phyloP scores from a whole-genome alignment of 352 stramenopile genomes.

The Peronosclerospora sorghi region DNA sequence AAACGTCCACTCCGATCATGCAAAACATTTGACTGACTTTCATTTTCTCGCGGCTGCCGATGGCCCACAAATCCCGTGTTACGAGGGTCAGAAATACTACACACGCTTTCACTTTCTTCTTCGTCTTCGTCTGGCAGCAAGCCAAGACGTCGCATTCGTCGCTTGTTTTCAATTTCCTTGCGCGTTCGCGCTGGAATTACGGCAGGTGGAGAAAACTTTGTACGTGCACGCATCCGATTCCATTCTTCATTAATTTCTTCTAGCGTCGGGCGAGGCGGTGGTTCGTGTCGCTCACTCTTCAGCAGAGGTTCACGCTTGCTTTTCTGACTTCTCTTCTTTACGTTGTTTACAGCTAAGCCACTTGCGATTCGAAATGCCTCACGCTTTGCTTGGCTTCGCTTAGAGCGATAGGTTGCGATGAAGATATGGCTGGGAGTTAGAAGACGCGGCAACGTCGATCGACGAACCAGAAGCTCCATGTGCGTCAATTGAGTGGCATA shows the following conservation, averaged over 20 bases:
- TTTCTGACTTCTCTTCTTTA: slow-evolving; percentile 14
- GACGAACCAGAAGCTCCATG: slow-evolving; percentile 35
- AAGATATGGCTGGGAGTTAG: slow-evolving; percentile 14
- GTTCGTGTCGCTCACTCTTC: slow-evolving; percentile 4
- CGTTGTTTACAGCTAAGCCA: background rate
- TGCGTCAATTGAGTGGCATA: slow-evolving; percentile 12
- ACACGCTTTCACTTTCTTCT: slow-evolving; percentile 8
- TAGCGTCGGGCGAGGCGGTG: slow-evolving; percentile 13
- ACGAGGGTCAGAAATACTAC: slow-evolving; percentile 8
- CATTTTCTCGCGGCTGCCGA: slow-evolving; percentile 1
- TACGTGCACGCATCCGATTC: slow-evolving; percentile 30
- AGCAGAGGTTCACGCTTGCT: slow-evolving; percentile 1
- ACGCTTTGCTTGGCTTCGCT: slow-evolving; percentile 35
- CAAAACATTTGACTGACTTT: slow-evolving; percentile 7
- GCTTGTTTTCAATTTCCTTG: slow-evolving; percentile 47
- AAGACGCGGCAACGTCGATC: slow-evolving; percentile 5
- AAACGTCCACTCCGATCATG: slow-evolving; percentile 14
- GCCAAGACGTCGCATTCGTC: slow-evolving; percentile 45
- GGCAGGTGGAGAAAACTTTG: slow-evolving; percentile 21
- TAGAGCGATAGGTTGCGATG: slow-evolving; percentile 40
- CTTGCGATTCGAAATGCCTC: slow-evolving; percentile 7
- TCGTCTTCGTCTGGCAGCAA: slow-evolving; percentile 38
- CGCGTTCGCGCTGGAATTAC: slow-evolving; percentile 27
- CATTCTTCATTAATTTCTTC: slow-evolving; percentile 36
- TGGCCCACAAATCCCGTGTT: slow-evolving; percentile 19